phyloP scores from a whole-genome alignment of 2,329 filamentous ascomycete species.

The Calonectria fujianensis region DNA sequence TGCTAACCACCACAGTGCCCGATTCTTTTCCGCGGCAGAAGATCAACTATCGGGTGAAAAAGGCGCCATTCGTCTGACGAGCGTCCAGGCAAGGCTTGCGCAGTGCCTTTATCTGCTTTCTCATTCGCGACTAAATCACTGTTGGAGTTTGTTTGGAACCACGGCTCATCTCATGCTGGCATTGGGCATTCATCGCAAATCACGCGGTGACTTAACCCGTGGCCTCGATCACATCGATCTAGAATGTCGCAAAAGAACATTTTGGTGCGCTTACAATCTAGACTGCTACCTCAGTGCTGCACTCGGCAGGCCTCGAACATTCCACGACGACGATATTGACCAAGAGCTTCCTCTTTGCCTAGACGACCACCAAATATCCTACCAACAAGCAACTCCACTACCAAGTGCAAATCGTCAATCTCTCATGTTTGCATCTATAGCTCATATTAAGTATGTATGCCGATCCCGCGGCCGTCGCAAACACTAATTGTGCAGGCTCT shows the following conservation, averaged over 20 bases:
- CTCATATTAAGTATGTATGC: slow-evolving; percentile 58
- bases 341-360: slow-evolving; percentile 73
- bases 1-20: slow-evolving; percentile 48
- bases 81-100: slow-evolving; percentile 62
- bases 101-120: slow-evolving; percentile 64
- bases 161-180: slow-evolving; percentile 61
- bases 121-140: slow-evolving; percentile 66
- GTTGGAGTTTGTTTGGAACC: slow-evolving; percentile 67
- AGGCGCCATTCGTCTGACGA: slow-evolving; percentile 60
- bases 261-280: slow-evolving; percentile 79
- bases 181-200: slow-evolving; percentile 63
- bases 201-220: slow-evolving; percentile 36
- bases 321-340: slow-evolving; percentile 80
- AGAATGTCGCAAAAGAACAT: slow-evolving; percentile 67
- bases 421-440: slow-evolving; percentile 58
- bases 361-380: slow-evolving; percentile 71
- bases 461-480: no score
- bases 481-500: slow-evolving; percentile 48
- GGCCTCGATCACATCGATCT: slow-evolving; percentile 59
- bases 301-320: slow-evolving; percentile 75
- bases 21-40: slow-evolving; percentile 59
- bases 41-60: slow-evolving; percentile 60
- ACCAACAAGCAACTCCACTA: slow-evolving; percentile 13
- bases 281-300: slow-evolving; percentile 79
- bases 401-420: slow-evolving; percentile 36